phyloP scores from a whole-genome alignment of 2,329 filamentous ascomycete genomes.

The Nemania sp. region DNA sequence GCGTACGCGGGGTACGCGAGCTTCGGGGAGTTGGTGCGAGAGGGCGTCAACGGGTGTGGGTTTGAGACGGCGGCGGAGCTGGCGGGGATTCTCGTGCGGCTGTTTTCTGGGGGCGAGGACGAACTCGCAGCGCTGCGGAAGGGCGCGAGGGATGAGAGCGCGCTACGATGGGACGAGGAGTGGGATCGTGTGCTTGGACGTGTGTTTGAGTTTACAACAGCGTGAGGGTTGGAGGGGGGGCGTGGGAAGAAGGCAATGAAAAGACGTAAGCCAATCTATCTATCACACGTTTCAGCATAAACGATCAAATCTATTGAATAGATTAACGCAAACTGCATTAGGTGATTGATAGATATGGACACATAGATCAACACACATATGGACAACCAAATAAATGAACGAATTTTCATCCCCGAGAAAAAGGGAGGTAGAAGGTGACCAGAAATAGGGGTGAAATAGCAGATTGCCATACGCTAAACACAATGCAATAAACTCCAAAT shows the following conservation, averaged over 20 bases:
- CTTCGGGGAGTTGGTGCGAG: constrained; percentile 89
- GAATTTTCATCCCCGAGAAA: too few relatives aligned
- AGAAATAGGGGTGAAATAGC: neutral
- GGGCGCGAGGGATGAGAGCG: constrained; percentile 80
- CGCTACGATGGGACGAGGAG: constrained; percentile 87
- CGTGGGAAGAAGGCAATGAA: neutral
- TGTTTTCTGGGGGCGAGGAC: constrained; percentile 68
- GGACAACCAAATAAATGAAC: neutral
- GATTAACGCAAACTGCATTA: neutral
- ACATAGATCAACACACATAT: neutral
- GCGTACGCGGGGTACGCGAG: constrained; percentile 89
- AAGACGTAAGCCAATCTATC: neutral
- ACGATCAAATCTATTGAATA: neutral
- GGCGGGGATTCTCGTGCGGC: constrained; percentile 68
- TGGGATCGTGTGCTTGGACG: constrained; percentile 87
- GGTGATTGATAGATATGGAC: neutral
- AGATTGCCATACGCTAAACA: constrained; percentile 10
- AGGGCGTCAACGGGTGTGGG: constrained; percentile 86
- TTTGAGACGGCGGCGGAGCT: constrained; percentile 81
- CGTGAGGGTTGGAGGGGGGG: neutral
- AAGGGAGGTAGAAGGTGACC: neutral
- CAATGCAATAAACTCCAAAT: constrained; percentile 34
- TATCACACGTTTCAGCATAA: neutral
- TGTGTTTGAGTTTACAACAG: constrained; percentile 67
- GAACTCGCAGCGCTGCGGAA: constrained; percentile 71